Evolutionary conservation across 331 rosid genomes (phyloP), one percentile per base, ranked within the genome.

Genomic region (Spiraea crenata): DNA sequence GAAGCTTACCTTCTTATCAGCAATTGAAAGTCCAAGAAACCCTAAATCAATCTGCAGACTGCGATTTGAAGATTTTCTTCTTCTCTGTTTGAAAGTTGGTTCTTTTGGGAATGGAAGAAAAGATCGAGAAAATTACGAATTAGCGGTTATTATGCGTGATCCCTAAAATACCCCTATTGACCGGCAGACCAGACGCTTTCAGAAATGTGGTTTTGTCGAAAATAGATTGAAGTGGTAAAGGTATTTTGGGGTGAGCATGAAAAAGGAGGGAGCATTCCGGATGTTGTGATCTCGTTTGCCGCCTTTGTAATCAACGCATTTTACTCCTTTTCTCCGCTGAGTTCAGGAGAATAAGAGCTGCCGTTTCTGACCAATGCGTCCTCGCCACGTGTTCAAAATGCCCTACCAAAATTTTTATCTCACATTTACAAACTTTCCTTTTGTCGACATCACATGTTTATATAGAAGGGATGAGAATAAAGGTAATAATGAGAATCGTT

Each of bases 111-210:
- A 39, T 15, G 44, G 4, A 15, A 20, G 11, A 56, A 54, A 69
- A 35, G 63, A 9, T 40, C 11, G 35, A 25, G 57, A 20, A 67
- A 70, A 44, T 9, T 31, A 45, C 4, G 37, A 70, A 34, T 9
- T 17, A 44, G 65, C 74, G 57, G 66, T 70, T 70, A 34, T 7
- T 70, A 31, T 8, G 7, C 2, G 47, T 44, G 13, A 45, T n/a
- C 8, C 65, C 74, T 5, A 70, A 70, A 44, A 5, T 57, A 9
- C 19, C 74, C 74, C 35, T 40, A 3, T 3, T 34, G 12, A 58
- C 12, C 0, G 5, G 44, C 7, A 0, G 14, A 57, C 15, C n/a
- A 45, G 19, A 10, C 4, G 14, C 13, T 15, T 9, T 44, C 45
- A 16, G 38, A 3, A 11, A 3, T 44, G 46, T 44, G 57, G 66